Conservation (phyloP, 306 rosid species). For the Cucurbita pepo region DNA sequence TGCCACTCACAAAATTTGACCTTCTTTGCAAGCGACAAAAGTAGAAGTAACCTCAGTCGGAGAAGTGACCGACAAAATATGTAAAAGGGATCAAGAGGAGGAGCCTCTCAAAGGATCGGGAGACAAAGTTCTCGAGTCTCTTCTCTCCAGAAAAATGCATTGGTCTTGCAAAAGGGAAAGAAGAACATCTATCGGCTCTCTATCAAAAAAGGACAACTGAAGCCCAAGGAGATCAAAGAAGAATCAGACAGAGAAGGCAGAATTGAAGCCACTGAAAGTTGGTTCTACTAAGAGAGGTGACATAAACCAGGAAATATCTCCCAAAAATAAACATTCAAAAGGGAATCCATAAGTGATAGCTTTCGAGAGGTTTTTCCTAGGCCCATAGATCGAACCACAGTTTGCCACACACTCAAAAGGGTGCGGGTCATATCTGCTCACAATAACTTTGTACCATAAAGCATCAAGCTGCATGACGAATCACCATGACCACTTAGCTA, state of each 20-base stretch:
- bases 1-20: background rate
- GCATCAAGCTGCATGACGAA: background rate
- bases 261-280: too few relatives aligned
- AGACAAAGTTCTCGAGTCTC: background rate
- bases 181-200: too few relatives aligned
- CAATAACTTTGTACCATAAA: background rate
- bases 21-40: background rate
- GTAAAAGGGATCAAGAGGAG: background rate
- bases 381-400: background rate
- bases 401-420: background rate
- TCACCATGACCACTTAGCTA: background rate
- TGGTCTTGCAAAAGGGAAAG: background rate
- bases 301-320: background rate
- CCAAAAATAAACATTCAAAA: background rate
- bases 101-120: background rate
- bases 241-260: too few relatives aligned
- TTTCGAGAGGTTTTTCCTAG: background rate
- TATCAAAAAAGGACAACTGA: too few relatives aligned
- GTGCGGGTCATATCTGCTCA: background rate
- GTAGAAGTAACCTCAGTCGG: background rate
- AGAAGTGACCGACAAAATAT: background rate
- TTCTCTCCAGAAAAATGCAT: background rate
- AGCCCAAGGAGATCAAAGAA: too few relatives aligned
- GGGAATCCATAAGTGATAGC: background rate
- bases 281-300: too few relatives aligned